Evolutionary conservation across 345 rosid species (phyloP).

Genomic region (Sisymbrium irio): DNA sequence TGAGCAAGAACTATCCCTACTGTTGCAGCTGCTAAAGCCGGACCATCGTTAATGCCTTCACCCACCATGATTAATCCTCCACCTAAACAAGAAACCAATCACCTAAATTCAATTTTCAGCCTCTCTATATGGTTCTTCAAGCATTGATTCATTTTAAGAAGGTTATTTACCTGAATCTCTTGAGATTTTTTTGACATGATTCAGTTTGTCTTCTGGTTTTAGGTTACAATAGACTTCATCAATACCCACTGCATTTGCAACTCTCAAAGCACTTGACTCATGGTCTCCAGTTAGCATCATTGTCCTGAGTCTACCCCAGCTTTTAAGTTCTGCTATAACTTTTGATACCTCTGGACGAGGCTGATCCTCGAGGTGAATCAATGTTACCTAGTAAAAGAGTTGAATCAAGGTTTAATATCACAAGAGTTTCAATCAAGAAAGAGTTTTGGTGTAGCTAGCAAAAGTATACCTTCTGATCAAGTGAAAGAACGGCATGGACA

Average conservation of each 20-base stretch:
- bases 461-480: conserved; percentile 60
- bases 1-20: conserved; percentile 90
- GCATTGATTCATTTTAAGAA: too few species aligned
- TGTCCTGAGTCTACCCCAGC: conserved; percentile 49
- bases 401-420: too few species aligned
- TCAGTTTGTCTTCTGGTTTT: conserved; percentile 92
- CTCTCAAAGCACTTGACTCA: conserved; percentile 82
- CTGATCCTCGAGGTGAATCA: conserved; percentile 88
- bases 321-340: conserved; percentile 54
- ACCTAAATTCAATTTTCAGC: too few species aligned
- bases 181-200: conserved; percentile 65
- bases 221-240: conserved; percentile 65
- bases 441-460: too few species aligned
- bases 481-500: conserved; percentile 89
- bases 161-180: conserved; percentile 34
- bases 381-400: conserved; percentile 48
- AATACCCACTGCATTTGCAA: conserved; percentile 77
- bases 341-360: conserved; percentile 69
- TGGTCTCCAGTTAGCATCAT: conserved; percentile 93
- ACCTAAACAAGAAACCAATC: conserved; percentile 27
- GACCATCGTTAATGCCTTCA: conserved; percentile 95
- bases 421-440: too few species aligned
- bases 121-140: too few species aligned
- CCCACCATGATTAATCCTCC: conserved; percentile 91
- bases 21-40: conserved; percentile 91